Conservation (phyloP, 306 rosid species). For the Hylodesmum podocarpum region DNA sequence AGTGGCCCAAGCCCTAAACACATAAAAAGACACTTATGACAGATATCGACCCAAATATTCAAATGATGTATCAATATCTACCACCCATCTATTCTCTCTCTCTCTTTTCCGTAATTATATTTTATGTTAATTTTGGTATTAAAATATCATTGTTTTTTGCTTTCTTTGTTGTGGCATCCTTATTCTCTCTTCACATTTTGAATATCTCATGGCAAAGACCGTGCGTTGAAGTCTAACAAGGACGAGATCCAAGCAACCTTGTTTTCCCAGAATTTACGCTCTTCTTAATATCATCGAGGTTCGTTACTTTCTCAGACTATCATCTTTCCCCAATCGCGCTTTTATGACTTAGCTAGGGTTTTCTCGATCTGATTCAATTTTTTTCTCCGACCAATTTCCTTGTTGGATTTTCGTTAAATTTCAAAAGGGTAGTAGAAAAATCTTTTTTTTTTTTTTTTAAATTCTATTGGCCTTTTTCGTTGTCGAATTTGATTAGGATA, state of each 20-base stretch:
- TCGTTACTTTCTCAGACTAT: neutral
- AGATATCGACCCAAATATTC: neutral
- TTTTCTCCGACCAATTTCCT: neutral
- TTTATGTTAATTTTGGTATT: neutral
- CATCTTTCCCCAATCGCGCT: neutral
- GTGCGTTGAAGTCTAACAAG: constrained; percentile 25
- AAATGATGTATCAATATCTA: neutral
- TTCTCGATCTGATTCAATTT: constrained; percentile 2
- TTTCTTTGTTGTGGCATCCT: neutral
- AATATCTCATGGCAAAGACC: constrained; percentile 6
- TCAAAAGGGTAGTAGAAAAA: neutral
- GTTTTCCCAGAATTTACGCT: neutral
- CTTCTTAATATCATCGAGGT: neutral
- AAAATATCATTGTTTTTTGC: neutral
- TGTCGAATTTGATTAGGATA: neutral
- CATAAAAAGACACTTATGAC: neutral
- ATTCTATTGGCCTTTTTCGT: neutral
- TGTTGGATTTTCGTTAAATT: neutral
- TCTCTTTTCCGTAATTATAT: neutral
- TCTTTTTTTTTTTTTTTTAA: neutral
- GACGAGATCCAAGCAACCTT: neutral
- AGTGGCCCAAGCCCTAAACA: neutral
- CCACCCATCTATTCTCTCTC: neutral
- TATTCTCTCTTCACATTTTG: constrained; percentile 6
- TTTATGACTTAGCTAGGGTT: constrained; percentile 20